Evolutionary conservation across 2,329 filamentous ascomycete genomes (phyloP).

Genomic region (Endocalyx cinctus): DNA sequence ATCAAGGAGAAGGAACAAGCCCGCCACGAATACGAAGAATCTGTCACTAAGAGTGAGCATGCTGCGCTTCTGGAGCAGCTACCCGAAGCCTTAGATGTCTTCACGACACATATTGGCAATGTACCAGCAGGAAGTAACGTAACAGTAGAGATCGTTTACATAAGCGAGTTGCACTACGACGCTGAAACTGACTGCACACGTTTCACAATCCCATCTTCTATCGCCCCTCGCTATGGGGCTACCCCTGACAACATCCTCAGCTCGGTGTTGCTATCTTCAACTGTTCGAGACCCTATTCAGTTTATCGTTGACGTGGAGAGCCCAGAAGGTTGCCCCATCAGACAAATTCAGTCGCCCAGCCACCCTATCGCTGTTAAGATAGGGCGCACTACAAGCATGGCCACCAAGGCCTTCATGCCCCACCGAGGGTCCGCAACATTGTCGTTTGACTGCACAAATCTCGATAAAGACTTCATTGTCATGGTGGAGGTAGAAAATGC

Average conservation of each 20-base stretch:
- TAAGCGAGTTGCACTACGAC: slow-evolving; percentile 11
- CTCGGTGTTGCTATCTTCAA: background rate
- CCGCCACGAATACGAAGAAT: slow-evolving; percentile 7
- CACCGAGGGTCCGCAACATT: slow-evolving; percentile 9
- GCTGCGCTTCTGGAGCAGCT: slow-evolving; percentile 12
- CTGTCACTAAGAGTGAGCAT: slow-evolving; percentile 1
- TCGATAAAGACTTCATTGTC: slow-evolving; percentile 11
- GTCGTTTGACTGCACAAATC: slow-evolving; percentile 2
- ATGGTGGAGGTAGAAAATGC: slow-evolving; percentile 6
- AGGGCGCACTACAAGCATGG: slow-evolving; percentile 10
- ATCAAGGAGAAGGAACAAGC: slow-evolving; percentile 12
- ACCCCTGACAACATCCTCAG: background rate
- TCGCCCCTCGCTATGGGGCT: slow-evolving; percentile 10
- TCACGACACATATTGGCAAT: slow-evolving; percentile 8
- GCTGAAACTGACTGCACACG: slow-evolving; percentile 8
- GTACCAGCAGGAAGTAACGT: slow-evolving; percentile 5
- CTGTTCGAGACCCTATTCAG: slow-evolving; percentile 3
- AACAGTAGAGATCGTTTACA: slow-evolving; percentile 8
- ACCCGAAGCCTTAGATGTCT: slow-evolving; percentile 9
- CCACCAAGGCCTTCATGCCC: slow-evolving; percentile 1
- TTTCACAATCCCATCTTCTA: slow-evolving; percentile 11
- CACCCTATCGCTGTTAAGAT: slow-evolving; percentile 8
- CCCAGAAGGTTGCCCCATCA: slow-evolving; percentile 7
- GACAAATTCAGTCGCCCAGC: slow-evolving; percentile 10
- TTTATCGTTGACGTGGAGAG: slow-evolving; percentile 8